Conservation (phyloP, 805 yeast species). For the Candida ficus region DNA sequence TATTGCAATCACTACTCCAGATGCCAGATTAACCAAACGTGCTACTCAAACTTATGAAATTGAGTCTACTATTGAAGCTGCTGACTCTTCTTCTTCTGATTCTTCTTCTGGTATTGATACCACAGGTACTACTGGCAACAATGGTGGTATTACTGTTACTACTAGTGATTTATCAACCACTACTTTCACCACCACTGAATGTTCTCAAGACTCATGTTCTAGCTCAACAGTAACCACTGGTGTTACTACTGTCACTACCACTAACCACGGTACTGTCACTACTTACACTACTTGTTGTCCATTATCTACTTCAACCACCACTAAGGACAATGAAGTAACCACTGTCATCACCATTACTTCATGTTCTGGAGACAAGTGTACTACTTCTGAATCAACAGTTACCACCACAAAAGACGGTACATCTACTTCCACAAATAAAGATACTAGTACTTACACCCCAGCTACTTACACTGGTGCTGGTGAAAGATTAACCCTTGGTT, state of each 20-base stretch:
- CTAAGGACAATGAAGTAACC: not conserved
- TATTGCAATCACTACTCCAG: not conserved
- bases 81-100: not conserved
- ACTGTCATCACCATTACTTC: not conserved
- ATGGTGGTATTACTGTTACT: not conserved
- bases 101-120: not conserved
- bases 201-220: not conserved
- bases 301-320: not conserved
- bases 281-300: conserved; percentile 7
- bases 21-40: not conserved
- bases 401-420: not conserved
- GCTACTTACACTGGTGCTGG: conserved; percentile 2
- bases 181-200: not conserved
- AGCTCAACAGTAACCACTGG: not conserved
- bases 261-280: not conserved
- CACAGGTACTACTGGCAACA: not conserved
- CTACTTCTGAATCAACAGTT: not conserved
- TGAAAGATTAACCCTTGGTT: not conserved
- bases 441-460: not conserved
- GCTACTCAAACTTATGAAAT: not conserved
- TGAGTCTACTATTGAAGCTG: not conserved
- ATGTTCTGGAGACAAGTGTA: not conserved
- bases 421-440: too few species aligned
- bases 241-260: conserved; percentile 3
- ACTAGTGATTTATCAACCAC: not conserved